Percentiles rank a stretch among this genome's conserved stretches.
Conservation (phyloP, 805 yeast species). For the Myxozyma lipomycoides region DNA sequence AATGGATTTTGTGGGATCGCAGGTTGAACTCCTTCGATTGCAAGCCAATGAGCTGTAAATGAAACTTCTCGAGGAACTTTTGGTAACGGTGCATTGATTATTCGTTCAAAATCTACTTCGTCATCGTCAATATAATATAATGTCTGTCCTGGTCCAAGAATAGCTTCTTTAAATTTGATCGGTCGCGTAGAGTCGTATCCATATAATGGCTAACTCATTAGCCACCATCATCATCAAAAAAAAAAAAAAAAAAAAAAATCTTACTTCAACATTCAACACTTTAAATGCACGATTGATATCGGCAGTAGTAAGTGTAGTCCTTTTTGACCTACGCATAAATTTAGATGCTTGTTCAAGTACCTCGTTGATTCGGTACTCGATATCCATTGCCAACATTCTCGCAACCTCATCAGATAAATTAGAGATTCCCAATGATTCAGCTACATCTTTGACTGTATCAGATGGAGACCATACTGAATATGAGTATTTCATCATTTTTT, state of each 20-base stretch:
- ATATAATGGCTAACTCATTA: slow-evolving; percentile 37
- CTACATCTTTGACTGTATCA: slow-evolving; percentile 92
- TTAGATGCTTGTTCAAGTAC: slow-evolving; percentile 92
- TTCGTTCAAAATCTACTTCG: slow-evolving; percentile 88
- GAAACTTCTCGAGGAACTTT: slow-evolving; percentile 90
- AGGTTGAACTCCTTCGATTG: slow-evolving; percentile 98
- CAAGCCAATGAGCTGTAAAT: slow-evolving; percentile 81
- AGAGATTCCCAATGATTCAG: slow-evolving; percentile 80
- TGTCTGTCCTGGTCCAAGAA: slow-evolving; percentile 88
- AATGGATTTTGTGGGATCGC: slow-evolving; percentile 93
- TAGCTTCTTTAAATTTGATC: slow-evolving; percentile 76
- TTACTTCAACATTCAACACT: slow-evolving; percentile 86
- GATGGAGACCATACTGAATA: slow-evolving; percentile 38
- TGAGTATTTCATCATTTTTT: slow-evolving; percentile 20
- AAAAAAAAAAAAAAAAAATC: slow-evolving; percentile 31
- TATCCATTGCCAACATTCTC: slow-evolving; percentile 95
- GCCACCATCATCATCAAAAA: not conserved
- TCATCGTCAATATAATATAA: slow-evolving; percentile 87
- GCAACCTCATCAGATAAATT: slow-evolving; percentile 85
- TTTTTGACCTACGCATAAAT: slow-evolving; percentile 90
- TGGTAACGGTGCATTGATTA: slow-evolving; percentile 91
- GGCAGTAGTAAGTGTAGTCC: slow-evolving; percentile 71
- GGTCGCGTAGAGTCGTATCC: slow-evolving; percentile 51
- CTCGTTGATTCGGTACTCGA: slow-evolving; percentile 95
- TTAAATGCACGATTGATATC: slow-evolving; percentile 80